Conservation (phyloP, 2,329 filamentous ascomycete genomes). For the Dothidotthia symphoricarpi region DNA sequence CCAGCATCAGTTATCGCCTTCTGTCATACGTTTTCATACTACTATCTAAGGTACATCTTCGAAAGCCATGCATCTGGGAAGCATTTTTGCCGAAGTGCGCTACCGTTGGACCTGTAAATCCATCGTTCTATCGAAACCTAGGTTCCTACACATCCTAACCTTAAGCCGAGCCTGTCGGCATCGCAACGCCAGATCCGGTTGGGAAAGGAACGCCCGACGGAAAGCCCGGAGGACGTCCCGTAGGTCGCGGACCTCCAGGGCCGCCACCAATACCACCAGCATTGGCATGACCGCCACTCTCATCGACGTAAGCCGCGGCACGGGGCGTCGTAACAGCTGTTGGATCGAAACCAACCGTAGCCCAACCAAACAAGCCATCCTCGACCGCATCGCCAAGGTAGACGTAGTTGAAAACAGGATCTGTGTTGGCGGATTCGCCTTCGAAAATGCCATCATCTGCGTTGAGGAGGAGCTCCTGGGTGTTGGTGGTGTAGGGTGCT, state of each 20-base stretch:
- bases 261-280: constrained; percentile 2
- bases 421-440: constrained; percentile 48
- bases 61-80: no score
- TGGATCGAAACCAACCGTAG: constrained; percentile 17
- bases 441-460: constrained; percentile 51
- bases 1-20: no score
- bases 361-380: constrained; percentile 25
- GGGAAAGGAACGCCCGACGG: no score
- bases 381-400: constrained; percentile 50
- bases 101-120: no score
- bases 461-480: constrained; percentile 48
- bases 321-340: constrained; percentile 4
- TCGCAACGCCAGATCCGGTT: no score
- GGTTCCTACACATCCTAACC: no score
- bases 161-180: no score
- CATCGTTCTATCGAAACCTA: no score
- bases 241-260: constrained; percentile 1
- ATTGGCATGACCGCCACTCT: constrained; percentile 11
- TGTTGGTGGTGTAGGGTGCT: constrained; percentile 44
- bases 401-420: constrained; percentile 58
- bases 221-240: no score
- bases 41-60: no score
- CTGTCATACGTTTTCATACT: no score
- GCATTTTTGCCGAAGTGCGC: no score
- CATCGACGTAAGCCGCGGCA: constrained; percentile 7